Evolutionary conservation across 805 yeast species (phyloP), one percentile per base, ranked within the genome.

Genomic region (Cyberlindnera bimundalis): DNA sequence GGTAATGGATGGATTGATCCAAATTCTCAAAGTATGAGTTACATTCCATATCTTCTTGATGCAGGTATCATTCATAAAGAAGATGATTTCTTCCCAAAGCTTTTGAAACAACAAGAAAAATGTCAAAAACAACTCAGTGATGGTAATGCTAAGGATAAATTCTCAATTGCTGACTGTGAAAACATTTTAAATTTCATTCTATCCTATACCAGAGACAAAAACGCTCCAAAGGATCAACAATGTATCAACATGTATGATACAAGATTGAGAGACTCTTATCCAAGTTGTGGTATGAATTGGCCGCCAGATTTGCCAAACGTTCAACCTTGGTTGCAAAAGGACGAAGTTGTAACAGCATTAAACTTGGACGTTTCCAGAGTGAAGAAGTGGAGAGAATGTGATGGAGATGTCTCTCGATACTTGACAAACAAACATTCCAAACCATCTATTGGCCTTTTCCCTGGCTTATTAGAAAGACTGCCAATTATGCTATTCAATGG

Each of bases 1-100:
- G 96, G 96, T 13, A 91, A 91, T 63, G 97, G 96, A 1, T 91
- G 96, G 96, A 78, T 90, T 12, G 90, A 88, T 34, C 97, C 98
- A 2, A 76, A 81, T 47, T 73, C 76, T 31, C 99, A 93, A 66
- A 81, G 91, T 38, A 68, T 87, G 45, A 78, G 95, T 14, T 86
- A 83, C 52, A 62, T 85, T 26, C 95, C 95, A 2, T 89, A 76
- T 60, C 73, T 84, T 0, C 48, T 78, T 19, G 71, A 79, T 15
- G 70, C 76, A 13, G 81, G 80, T 0, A 48, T 91, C 4, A 62
- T 91, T 15, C 54, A 66, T 17, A 49, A 60, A 4, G 52, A 53
- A 4, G 70, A 70, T 42, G 67, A 67, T 1, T 51, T 56, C 32
- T 68, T 79, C 64, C 42, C 61, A 0, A 47, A 50, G 2, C 52